These are phyloP conservation scores for Aechmea fasciata DNA, from an alignment of 176 grass and related monocot species.

Conservation along the genomic window DNA sequence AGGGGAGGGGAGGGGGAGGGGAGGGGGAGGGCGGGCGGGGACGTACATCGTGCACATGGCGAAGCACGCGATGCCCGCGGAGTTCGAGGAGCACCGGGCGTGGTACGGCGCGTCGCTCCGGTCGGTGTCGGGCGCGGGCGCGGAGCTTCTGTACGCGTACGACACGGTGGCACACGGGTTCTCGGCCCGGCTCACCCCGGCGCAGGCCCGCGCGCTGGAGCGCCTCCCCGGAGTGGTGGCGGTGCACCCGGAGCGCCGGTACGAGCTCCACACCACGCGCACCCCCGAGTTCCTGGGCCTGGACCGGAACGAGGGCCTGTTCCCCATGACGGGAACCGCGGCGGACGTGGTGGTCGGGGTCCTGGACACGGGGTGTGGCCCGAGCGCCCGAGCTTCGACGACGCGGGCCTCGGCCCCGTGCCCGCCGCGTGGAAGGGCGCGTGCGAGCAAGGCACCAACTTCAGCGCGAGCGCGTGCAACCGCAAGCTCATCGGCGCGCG, in stretches of 20 bases:
- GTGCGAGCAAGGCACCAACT: conserved; percentile 36
- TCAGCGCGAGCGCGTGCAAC: conserved; percentile 59
- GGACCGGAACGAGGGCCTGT: conserved; percentile 23
- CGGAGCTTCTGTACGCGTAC: conserved; percentile 66
- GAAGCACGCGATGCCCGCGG: conserved; percentile 57
- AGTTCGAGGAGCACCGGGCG: conserved; percentile 46
- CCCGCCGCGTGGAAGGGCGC: conserved; percentile 59
- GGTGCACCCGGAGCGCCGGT: conserved; percentile 56
- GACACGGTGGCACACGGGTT: conserved; percentile 74
- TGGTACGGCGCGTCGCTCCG: conserved; percentile 83
- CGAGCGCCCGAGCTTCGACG: conserved; percentile 72
- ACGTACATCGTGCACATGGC: conserved; percentile 98
- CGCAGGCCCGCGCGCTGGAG: conserved; percentile 39
- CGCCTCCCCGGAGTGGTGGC: conserved; percentile 32
- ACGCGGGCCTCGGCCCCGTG: conserved; percentile 42
- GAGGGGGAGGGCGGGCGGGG: neutral
- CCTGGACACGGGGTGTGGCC: conserved; percentile 78
- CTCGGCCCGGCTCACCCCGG: conserved; percentile 51
- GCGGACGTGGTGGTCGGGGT: conserved; percentile 73
- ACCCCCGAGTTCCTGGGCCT: conserved; percentile 86
- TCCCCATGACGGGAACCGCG: conserved; percentile 40
- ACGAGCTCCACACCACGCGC: conserved; percentile 81
- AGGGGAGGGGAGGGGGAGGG: conserved; percentile 10
- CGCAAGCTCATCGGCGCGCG: conserved; percentile 72
- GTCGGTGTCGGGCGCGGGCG: conserved; percentile 38